Evolutionary conservation across 768 basidiomycete species (phyloP).

Genomic region (Leccinum sublutescens): DNA sequence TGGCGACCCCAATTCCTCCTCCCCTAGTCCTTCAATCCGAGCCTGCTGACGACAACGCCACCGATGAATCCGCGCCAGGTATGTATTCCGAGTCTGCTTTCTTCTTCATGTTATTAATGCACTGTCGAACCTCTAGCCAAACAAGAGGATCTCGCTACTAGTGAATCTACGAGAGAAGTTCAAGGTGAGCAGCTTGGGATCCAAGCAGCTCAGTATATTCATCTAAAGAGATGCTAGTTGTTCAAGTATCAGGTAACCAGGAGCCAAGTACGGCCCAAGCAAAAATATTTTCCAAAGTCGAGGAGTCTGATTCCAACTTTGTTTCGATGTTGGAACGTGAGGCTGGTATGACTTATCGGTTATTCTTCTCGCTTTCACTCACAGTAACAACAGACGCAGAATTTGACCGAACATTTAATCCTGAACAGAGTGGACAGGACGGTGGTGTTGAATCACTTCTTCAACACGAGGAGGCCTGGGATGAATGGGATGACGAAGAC

Average conservation of each 20-base stretch:
- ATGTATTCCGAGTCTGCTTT: neutral
- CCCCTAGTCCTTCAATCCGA: slow-evolving; percentile 11
- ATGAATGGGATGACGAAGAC: slow-evolving; percentile 35
- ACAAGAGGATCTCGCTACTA: neutral
- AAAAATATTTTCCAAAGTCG: slow-evolving; percentile 15
- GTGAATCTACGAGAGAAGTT: slow-evolving; percentile 7
- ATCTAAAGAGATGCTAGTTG: slow-evolving; percentile 9
- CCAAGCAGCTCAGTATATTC: neutral
- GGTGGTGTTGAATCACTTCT: slow-evolving; percentile 17
- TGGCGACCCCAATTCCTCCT: slow-evolving; percentile 16
- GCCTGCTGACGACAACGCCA: neutral
- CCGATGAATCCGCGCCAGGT: slow-evolving; percentile 5
- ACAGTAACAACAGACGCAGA: slow-evolving; percentile 25
- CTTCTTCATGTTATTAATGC: slow-evolving; percentile 1
- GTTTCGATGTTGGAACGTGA: slow-evolving; percentile 27
- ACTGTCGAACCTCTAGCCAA: slow-evolving; percentile 4
- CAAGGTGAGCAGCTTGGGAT: slow-evolving; percentile 11
- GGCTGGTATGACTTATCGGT: slow-evolving; percentile 25
- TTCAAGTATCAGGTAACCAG: slow-evolving; percentile 11
- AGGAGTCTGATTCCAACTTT: slow-evolving; percentile 32
- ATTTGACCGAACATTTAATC: slow-evolving; percentile 23
- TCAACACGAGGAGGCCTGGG: slow-evolving; percentile 24
- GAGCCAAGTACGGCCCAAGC: slow-evolving; percentile 8
- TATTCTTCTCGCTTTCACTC: neutral
- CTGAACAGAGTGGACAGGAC: slow-evolving; percentile 17